Evolutionary conservation across 768 basidiomycete genomes (phyloP).

Genomic region (Tylopilus plumbeoviolaceoides): DNA sequence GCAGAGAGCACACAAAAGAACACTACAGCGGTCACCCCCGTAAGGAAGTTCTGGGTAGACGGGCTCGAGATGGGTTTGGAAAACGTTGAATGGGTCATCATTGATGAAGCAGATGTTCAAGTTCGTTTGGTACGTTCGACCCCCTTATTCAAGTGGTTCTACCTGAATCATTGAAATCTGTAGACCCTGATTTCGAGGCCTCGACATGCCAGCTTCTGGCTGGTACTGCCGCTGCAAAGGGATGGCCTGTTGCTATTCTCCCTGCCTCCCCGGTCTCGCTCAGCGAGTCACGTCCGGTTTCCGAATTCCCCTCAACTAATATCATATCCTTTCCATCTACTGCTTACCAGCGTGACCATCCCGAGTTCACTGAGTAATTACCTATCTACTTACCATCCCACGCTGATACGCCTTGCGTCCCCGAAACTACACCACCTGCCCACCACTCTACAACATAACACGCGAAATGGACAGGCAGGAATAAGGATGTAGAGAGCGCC

Average conservation of each 20-base stretch:
- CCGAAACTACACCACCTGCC: slow-evolving; percentile 80
- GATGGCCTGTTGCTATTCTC: slow-evolving; percentile 18
- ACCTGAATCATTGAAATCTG: background rate
- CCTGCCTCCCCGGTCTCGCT: slow-evolving; percentile 20
- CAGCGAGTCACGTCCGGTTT: background rate
- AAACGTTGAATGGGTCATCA: slow-evolving; percentile 81
- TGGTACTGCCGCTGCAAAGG: slow-evolving; percentile 65
- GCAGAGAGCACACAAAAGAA: slow-evolving; percentile 22
- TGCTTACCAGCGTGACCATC: slow-evolving; percentile 85
- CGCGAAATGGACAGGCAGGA: slow-evolving; percentile 73
- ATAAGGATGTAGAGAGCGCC: slow-evolving; percentile 75
- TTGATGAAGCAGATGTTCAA: slow-evolving; percentile 91
- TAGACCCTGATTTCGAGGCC: slow-evolving; percentile 81
- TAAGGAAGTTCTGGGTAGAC: slow-evolving; percentile 38
- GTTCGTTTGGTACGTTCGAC: slow-evolving; percentile 64
- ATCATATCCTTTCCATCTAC: slow-evolving; percentile 72
- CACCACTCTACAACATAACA: slow-evolving; percentile 65
- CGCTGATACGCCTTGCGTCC: slow-evolving; percentile 67
- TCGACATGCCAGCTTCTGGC: slow-evolving; percentile 67
- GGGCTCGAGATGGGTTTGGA: slow-evolving; percentile 59
- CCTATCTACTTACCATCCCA: slow-evolving; percentile 58
- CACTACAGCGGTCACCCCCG: slow-evolving; percentile 18
- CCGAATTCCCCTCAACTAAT: slow-evolving; percentile 13
- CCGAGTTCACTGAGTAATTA: slow-evolving; percentile 69
- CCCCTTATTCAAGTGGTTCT: background rate